Evolutionary conservation across 2,329 filamentous ascomycete species (phyloP).

Genomic region (Aspergillus chevalieri): DNA sequence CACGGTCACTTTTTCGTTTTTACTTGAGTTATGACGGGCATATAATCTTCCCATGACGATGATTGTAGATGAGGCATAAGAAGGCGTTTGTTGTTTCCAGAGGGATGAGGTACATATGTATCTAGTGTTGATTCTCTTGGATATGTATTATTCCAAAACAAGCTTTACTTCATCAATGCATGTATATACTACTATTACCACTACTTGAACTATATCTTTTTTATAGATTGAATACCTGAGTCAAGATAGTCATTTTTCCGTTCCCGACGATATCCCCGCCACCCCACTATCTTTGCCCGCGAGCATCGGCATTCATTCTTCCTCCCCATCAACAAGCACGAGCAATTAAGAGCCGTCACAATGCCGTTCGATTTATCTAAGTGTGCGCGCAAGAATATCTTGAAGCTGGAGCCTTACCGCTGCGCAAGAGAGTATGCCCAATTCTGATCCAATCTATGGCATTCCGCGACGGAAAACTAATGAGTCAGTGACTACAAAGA

Average conservation of each 20-base stretch:
- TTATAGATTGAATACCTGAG: background rate
- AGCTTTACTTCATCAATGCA: background rate
- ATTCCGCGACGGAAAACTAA: slow-evolving; percentile 15
- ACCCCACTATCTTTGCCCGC: slow-evolving; percentile 9
- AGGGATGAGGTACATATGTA: slow-evolving; percentile 6
- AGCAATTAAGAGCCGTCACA: slow-evolving; percentile 12
- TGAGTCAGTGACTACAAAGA: slow-evolving; percentile 88
- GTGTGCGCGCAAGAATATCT: slow-evolving; percentile 70
- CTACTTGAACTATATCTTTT: background rate
- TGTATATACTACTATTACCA: slow-evolving; percentile 1
- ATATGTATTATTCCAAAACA: background rate
- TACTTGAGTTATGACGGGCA: too few relatives aligned
- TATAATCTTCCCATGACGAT: too few relatives aligned
- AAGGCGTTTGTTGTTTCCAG: slow-evolving; percentile 8
- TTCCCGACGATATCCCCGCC: slow-evolving; percentile 18
- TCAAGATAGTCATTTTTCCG: slow-evolving; percentile 1
- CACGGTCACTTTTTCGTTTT: background rate
- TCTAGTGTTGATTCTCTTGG: slow-evolving; percentile 1
- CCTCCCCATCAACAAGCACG: background rate
- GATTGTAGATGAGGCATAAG: slow-evolving; percentile 8
- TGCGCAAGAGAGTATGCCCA: slow-evolving; percentile 69
- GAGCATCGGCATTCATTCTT: background rate
- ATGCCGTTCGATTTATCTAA: slow-evolving; percentile 63
- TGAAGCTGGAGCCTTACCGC: slow-evolving; percentile 70
- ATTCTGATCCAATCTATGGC: slow-evolving; percentile 3